phyloP scores from a whole-genome alignment of 208 protist species.

The Entamoeba nuttalli region DNA sequence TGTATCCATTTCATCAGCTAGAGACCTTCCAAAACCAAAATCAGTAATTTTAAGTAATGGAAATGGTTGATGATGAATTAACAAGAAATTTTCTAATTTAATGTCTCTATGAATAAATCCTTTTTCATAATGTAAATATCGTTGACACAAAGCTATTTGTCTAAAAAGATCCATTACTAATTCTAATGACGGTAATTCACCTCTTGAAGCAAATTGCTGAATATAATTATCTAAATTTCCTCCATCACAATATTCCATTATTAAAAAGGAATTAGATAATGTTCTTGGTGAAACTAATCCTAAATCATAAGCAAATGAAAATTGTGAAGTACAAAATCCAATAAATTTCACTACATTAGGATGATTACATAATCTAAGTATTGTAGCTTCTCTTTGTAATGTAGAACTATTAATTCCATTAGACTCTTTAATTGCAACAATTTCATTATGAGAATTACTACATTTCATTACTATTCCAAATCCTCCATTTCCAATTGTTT shows the following conservation, averaged over 20 bases:
- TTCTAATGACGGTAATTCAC: background rate
- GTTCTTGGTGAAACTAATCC: background rate
- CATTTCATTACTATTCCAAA: background rate
- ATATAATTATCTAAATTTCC: background rate
- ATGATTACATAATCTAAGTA: background rate
- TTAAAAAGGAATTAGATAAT: background rate
- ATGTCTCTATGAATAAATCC: background rate
- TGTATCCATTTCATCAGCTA: background rate
- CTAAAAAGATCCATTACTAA: background rate
- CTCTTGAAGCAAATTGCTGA: background rate
- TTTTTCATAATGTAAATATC: background rate
- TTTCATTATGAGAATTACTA: background rate
- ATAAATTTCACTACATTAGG: background rate
- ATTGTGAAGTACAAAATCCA: background rate
- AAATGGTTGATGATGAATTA: background rate
- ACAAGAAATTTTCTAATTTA: background rate
- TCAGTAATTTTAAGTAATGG: background rate
- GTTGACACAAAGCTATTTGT: background rate
- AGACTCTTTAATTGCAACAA: background rate
- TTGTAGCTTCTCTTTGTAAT: background rate
- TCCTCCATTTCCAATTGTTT: background rate
- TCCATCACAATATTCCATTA: background rate
- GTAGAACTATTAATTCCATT: background rate
- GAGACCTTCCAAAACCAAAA: background rate
- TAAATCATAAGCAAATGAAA: background rate